Evolutionary conservation across 225 moss, liverwort and hornwort species (phyloP), one percentile per base, ranked within the genome.

Genomic region (Ulota crispa): DNA sequence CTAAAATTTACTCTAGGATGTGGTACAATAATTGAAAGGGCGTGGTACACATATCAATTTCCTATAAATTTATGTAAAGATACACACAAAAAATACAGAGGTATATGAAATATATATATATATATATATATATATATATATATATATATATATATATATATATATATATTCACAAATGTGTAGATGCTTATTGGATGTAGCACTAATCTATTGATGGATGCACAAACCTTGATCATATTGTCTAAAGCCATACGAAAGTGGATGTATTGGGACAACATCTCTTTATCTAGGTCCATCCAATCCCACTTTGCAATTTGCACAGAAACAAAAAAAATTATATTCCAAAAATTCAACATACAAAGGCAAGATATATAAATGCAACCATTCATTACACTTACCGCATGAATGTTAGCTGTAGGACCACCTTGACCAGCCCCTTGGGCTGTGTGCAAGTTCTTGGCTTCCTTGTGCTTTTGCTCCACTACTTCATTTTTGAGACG

Each of bases 261-360:
- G 12, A 39, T 67, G n/a, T 67, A 67, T 0, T 67, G n/a, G 2
- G 23, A 39, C n/a, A 39, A 39, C 39, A 67, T 67, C n/a, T 67
- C 39, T 5, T 67, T 39, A 11, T 39, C 39, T 2, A 67, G 0
- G n/a, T 67, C 12, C 39, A 13, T 67, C 6, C 1, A 0, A 39
- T 66, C 12, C n/a, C 11, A 39, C n/a, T 66, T 0, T 0, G 12
- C 1, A 21, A 1, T 39, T 1, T 66, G 21, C 4, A 0, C 20
- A 4, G 9, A 8, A 9, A 23, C 1, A 65, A 4, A 21, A 20
- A 20, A 2, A 0, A 37, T 8, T 31, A 31, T 0, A 8, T 32
- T 64, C 9, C 1, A 20, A 0, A 1, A 0, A 9, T 34, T 1
- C 9, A 13, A 41, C 0, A 41, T 36, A 3, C 6, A 14, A 24